Evolutionary conservation across 2,329 filamentous ascomycete genomes (phyloP), one percentile per base, ranked within the genome.

Genomic region (Daldinia eschscholtzii): DNA sequence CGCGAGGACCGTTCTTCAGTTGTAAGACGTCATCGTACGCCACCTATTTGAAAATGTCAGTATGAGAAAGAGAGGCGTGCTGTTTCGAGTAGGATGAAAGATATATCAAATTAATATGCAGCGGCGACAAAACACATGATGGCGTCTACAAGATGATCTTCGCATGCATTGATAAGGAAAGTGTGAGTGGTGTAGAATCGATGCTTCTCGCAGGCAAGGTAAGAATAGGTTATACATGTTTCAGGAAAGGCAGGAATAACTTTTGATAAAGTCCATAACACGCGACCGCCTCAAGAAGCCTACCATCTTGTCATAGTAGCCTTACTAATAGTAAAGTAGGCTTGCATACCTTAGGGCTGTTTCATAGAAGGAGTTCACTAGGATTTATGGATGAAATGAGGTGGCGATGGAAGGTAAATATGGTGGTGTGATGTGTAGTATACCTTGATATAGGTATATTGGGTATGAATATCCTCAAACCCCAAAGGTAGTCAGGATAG

Each of bases 11-110:
- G 44, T 75, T 74, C 33, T 71, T 71, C 37, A 75, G 65, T 35
- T 71, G 57, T 7, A 74, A 65, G 5, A 78, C 9, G 35, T 79
- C 73, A 57, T 79, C 74, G 59, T 77, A 77, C 3, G 75, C 59
- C 37, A 77, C 67, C 79, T 80, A 26, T 41, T 35, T 26, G 35
- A 20, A 60, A 7, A 15, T 53, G 44, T 70, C 55, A 70, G 68
- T 9, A 60, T 33, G 15, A 56, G n/a, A 55, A 57, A 4, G n/a
- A 18, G n/a, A 18, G 13, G 10, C 13, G 10, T 39, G 35, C 12
- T 41, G 18, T 12, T 6, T 28, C 4, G 12, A 53, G 20, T 35
- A 44, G 23, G 44, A 59, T 37, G 28, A 39, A 50, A 28, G 4
- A 42, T 2, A 20, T 1, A 20, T 13, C 18, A 18, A 15, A 9